These are phyloP conservation scores for Neofusicoccum laricinum DNA, from an alignment of 2,329 filamentous ascomycete species.

Conservation along the genomic window DNA sequence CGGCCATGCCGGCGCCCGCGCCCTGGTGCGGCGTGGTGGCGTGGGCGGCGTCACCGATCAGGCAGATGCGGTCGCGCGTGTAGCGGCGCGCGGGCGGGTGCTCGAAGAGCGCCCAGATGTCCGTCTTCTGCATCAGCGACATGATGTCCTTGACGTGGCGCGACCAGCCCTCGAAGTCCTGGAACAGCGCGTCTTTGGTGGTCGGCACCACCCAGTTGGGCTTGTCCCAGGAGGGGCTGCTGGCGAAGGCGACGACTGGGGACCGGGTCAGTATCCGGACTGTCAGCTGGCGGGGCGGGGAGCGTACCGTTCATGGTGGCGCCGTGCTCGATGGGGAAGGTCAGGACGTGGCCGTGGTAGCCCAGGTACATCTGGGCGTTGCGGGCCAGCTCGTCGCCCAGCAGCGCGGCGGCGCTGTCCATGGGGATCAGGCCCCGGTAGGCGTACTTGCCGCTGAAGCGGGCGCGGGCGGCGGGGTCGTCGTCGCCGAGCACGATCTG, in stretches of 20 bases:
- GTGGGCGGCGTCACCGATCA: conserved; percentile 59
- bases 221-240: conserved; percentile 43
- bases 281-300: not conserved
- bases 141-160: conserved; percentile 36
- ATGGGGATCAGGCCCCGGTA: conserved; percentile 64
- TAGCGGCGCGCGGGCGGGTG: conserved; percentile 44
- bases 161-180: conserved; percentile 45
- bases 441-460: conserved; percentile 58
- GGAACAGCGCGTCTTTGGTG: conserved; percentile 39
- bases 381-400: conserved; percentile 50
- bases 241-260: conserved; percentile 46
- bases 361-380: conserved; percentile 58
- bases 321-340: conserved; percentile 59
- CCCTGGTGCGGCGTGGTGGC: conserved; percentile 55
- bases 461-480: conserved; percentile 44
- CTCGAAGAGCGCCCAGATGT: conserved; percentile 49
- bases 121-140: conserved; percentile 48
- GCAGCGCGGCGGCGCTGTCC: conserved; percentile 45
- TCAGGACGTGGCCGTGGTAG: conserved; percentile 56
- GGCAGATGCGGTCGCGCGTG: conserved; percentile 33
- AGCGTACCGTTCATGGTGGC: conserved; percentile 53
- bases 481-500: conserved; percentile 50
- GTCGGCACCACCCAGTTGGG: conserved; percentile 41
- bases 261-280: too few relatives aligned
- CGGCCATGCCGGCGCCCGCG: conserved; percentile 54